Evolutionary conservation across 2,329 filamentous ascomycete species (phyloP).

Genomic region (Pseudogymnoascus sp.): DNA sequence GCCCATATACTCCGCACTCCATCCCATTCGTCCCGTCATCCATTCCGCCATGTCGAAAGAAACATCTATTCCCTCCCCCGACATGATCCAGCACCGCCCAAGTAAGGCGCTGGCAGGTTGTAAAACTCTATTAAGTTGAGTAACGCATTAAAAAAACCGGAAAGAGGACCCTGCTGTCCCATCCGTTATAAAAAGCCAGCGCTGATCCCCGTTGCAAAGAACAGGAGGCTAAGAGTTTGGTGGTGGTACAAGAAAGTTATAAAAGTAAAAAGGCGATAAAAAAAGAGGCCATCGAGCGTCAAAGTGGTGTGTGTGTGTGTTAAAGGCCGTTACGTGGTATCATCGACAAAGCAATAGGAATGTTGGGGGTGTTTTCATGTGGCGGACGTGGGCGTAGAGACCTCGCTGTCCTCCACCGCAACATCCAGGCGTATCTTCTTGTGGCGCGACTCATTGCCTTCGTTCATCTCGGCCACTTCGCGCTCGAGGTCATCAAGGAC

Average conservation of each 20-base stretch:
- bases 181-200: slow-evolving; percentile 6
- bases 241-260: slow-evolving; percentile 6
- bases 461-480: slow-evolving; percentile 36
- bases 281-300: slow-evolving; percentile 4
- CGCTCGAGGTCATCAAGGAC: slow-evolving; percentile 72
- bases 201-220: not conserved
- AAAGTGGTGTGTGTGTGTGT: not conserved
- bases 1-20: slow-evolving; percentile 8
- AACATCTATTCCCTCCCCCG: not conserved
- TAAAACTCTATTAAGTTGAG: slow-evolving; percentile 8
- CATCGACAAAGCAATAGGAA: slow-evolving; percentile 11
- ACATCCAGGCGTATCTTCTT: slow-evolving; percentile 51
- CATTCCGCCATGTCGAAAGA: slow-evolving; percentile 7
- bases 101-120: slow-evolving; percentile 4
- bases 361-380: slow-evolving; percentile 9
- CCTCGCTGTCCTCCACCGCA: slow-evolving; percentile 30
- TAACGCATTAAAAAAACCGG: slow-evolving; percentile 5
- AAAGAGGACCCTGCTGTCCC: not conserved
- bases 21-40: slow-evolving; percentile 8
- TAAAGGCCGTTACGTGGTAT: slow-evolving; percentile 11
- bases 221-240: not conserved
- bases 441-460: slow-evolving; percentile 42
- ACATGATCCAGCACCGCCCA: slow-evolving; percentile 8
- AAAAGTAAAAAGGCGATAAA: not conserved
- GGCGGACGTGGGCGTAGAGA: slow-evolving; percentile 10